Conservation (phyloP, 371 early-diverging fungal species). For the Mortierella sp. region DNA sequence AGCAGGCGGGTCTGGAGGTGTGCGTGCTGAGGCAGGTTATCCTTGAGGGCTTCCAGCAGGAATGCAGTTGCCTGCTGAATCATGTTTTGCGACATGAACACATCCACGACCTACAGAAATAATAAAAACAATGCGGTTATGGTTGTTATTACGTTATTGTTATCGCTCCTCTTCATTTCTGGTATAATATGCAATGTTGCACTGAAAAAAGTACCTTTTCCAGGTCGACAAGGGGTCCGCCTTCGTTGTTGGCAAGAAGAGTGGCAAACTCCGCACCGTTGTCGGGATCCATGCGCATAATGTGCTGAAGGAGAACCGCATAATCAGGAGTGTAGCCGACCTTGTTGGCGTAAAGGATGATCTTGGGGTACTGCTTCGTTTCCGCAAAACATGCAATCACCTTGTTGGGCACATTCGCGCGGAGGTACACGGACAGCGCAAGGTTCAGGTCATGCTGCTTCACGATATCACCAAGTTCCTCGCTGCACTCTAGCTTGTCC, state of each 20-base stretch:
- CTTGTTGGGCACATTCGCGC: constrained; percentile 94
- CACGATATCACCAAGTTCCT: constrained; percentile 97
- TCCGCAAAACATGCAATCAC: constrained; percentile 96
- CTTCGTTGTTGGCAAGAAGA: constrained; percentile 84
- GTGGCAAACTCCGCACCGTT: constrained; percentile 95
- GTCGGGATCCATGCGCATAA: constrained; percentile 92
- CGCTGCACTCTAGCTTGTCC: constrained; percentile 97
- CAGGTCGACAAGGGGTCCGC: constrained; percentile 85
- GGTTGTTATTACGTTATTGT: too few species aligned
- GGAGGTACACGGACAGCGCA: constrained; percentile 94
- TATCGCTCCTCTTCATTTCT: too few species aligned
- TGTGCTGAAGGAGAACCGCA: constrained; percentile 85
- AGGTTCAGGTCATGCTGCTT: constrained; percentile 91
- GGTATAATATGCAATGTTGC: not conserved
- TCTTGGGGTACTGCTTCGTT: constrained; percentile 95
- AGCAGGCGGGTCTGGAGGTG: constrained; percentile 94
- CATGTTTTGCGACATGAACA: constrained; percentile 92
- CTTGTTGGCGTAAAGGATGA: constrained; percentile 94
- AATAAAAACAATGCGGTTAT: too few species aligned
- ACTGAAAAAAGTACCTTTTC: constrained; percentile 65
- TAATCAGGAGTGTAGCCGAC: constrained; percentile 96
- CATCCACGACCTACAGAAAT: constrained; percentile 80
- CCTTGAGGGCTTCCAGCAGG: constrained; percentile 94
- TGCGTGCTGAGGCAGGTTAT: constrained; percentile 89
- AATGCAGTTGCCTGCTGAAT: constrained; percentile 97